Percentiles rank a stretch among this genome's conserved stretches.
phyloP scores from a whole-genome alignment of 257 asterid genomes.

The Forsythia viridissima region DNA sequence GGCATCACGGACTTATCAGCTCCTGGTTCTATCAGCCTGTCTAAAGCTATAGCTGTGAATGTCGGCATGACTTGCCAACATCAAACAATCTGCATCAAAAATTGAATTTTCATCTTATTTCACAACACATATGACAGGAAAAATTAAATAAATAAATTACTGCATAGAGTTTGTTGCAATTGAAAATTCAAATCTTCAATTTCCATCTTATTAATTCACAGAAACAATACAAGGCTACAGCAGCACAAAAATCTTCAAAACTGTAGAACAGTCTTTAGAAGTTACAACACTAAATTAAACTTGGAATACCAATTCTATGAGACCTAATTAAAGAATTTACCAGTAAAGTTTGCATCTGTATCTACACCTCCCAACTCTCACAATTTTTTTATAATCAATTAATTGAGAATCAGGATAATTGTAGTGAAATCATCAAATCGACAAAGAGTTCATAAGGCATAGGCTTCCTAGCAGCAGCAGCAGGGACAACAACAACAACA shows the following conservation, averaged over 20 bases:
- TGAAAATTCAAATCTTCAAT: background rate
- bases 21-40: conserved; percentile 78
- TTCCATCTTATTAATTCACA: background rate
- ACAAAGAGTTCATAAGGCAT: background rate
- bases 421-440: background rate
- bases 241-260: background rate
- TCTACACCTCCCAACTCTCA: conserved; percentile 11
- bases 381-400: background rate
- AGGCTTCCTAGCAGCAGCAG: background rate
- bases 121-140: background rate
- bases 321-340: background rate
- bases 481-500: background rate
- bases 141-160: background rate
- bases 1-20: conserved; percentile 47
- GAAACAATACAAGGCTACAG: conserved; percentile 9
- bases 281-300: conserved; percentile 9
- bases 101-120: conserved; percentile 14
- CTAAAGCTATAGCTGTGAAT: conserved; percentile 76
- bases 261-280: background rate
- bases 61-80: conserved; percentile 74
- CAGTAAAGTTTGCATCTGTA: conserved; percentile 1
- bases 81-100: conserved; percentile 48
- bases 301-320: background rate
- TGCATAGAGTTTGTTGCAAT: conserved; percentile 3
- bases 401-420: background rate